Conservation (phyloP, 1,284 basidiomycete species). For the Pyrrhoderma noxium region DNA sequence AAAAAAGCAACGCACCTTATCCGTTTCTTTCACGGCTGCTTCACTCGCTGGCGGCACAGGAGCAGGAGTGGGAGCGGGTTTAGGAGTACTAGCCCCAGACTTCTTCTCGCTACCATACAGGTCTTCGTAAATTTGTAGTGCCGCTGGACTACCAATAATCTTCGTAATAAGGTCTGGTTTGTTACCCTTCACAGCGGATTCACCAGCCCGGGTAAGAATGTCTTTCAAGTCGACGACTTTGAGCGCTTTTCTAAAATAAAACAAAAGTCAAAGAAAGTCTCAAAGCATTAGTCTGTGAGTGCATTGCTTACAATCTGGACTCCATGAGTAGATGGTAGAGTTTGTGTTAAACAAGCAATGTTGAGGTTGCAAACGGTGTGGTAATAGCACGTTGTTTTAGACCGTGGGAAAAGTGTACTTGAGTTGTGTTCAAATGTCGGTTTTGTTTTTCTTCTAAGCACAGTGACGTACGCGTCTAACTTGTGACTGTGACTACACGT, state of each 20-base stretch:
- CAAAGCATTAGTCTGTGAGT: background rate
- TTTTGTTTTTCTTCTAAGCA: too few species aligned
- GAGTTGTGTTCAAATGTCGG: too few species aligned
- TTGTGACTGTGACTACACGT: too few species aligned
- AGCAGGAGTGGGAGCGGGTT: background rate
- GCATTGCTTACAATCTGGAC: too few species aligned
- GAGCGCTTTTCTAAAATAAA: conserved; percentile 43
- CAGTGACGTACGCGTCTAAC: too few species aligned
- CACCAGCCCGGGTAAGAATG: conserved; percentile 46
- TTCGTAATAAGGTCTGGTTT: conserved; percentile 61
- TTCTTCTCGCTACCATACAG: conserved; percentile 21
- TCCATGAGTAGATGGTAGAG: too few species aligned
- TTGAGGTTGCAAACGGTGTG: too few species aligned
- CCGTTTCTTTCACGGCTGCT: conserved; percentile 2
- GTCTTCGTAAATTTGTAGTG: conserved; percentile 42
- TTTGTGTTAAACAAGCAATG: too few species aligned
- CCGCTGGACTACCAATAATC: conserved; percentile 46
- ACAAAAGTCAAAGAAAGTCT: background rate
- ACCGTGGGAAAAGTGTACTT: too few species aligned
- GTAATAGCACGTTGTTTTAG: too few species aligned
- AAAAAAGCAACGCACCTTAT: too few species aligned
- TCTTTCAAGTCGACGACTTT: conserved; percentile 66
- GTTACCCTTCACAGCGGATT: conserved; percentile 48
- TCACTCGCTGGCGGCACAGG: background rate
- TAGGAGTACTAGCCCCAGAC: conserved; percentile 6